Evolutionary conservation across 2,329 filamentous ascomycete genomes (phyloP), one percentile per base, ranked within the genome.

Genomic region (Xylaria sp.): DNA sequence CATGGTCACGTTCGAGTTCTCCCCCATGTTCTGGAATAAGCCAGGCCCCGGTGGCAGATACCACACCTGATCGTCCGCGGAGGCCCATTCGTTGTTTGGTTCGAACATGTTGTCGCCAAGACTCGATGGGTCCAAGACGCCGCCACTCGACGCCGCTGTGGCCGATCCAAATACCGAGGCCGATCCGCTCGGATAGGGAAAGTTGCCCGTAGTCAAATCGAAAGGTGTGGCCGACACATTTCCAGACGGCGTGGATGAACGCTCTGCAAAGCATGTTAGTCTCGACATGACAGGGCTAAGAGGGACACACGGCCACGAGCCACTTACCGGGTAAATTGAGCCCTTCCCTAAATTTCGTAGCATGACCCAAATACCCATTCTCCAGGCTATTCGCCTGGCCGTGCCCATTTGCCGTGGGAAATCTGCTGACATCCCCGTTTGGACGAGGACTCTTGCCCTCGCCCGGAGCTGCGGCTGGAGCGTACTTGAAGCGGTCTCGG

Each of bases 401-500:
- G 4, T 72, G 70, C 2, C 65, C 66, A 51, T 68, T 66, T 7
- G 64, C 50, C 13, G 60, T 58, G 2, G 61, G 62, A 11, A 48
- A 39, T 40, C 59, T 66, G 52, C 52, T 65, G 45, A 50, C 69
- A 67, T 57, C 71, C 53, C 51, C 72, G 63, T 54, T 71, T 56
- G 45, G 61, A 56, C 48, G 71, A 71, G 76, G 74, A 51, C 72
- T 78, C 60, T 74, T 74, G 2, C 70, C 74, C 43, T 74, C 75
- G 16, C 68, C 71, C 13, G 75, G 74, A 19, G 67, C 59, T 17
- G 68, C 73, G 4, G 78, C 77, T 5, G 84, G 82, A 59, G 74
- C 87, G 73, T 79, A 89, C 69, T 85, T 91, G 64, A 94, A 91
- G 6, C 89, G 83, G 62, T 87, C 86, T 49, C 89, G 83, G 58